phyloP scores from a whole-genome alignment of 164 flowering plant genomes.

The Stephania yunnanensis region DNA sequence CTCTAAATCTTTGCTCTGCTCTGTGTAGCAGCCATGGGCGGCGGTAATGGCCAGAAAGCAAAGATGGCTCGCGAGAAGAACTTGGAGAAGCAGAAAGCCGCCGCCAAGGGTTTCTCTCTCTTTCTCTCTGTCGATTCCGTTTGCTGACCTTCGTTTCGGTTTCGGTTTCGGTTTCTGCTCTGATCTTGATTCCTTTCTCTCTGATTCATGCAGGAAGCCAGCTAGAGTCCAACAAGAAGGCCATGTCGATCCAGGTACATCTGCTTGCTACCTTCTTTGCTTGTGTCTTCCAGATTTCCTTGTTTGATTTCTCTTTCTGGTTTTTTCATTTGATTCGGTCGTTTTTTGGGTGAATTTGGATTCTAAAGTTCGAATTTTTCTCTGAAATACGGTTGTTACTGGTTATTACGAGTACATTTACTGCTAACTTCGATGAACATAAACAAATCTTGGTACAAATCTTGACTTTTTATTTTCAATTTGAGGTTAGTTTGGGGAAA shows the following conservation, averaged over 20 bases:
- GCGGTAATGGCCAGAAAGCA: slow-evolving; percentile 46
- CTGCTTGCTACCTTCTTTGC: background rate
- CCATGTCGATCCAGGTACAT: slow-evolving; percentile 40
- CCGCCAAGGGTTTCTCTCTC: slow-evolving; percentile 23
- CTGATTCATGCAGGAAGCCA: slow-evolving; percentile 34
- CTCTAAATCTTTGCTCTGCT: background rate
- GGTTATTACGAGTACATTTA: too few relatives aligned
- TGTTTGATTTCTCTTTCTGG: background rate
- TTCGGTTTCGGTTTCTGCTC: background rate
- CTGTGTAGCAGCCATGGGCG: slow-evolving; percentile 10
- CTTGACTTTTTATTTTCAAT: too few relatives aligned
- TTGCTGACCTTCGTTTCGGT: background rate
- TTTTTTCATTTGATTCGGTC: background rate
- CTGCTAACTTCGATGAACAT: too few relatives aligned
- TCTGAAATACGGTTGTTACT: too few relatives aligned
- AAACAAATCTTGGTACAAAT: too few relatives aligned
- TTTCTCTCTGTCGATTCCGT: background rate
- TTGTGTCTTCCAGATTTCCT: background rate
- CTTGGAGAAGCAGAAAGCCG: slow-evolving; percentile 34
- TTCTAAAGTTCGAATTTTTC: background rate
- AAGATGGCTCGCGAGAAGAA: slow-evolving; percentile 49
- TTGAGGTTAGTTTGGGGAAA: too few relatives aligned
- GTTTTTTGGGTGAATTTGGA: background rate
- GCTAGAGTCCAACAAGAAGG: slow-evolving; percentile 42
- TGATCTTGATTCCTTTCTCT: background rate